Evolutionary conservation across 345 rosid genomes (phyloP), one percentile per base, ranked within the genome.

Genomic region (Eucalyptus pauciflora): DNA sequence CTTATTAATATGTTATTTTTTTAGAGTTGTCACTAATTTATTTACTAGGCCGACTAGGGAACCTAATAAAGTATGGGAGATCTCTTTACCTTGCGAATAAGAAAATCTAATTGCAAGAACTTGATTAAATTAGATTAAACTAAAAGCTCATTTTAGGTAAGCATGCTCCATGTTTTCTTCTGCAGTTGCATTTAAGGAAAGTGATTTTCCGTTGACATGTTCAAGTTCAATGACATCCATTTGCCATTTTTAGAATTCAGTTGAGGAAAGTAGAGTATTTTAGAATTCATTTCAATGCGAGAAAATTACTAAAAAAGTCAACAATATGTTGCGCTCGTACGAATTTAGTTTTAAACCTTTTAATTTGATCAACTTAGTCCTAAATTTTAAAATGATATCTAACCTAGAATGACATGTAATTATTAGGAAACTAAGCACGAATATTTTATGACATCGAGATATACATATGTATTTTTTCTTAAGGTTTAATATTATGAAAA

Each of bases 281-380:
- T 18, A 71, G 25, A 69, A 33, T 33, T 71, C 81, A 71, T 33
- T 9, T 20, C 25, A 11, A 37, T 18, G 7, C 13, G 6, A 10
- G 81, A 33, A 37, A 71, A 71, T 33, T 33, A 9, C 25, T 52
- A 52, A 56, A 24, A 10, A 24, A 56, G 27, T 56, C 62, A 8
- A 22, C 5, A 76, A 20, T 22, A 0, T 37, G 20, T 37, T 71
- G 7, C 10, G 1, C 2, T 41, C 2, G 5, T 33, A 3, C 11
- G 2, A n/a, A 67, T 31, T 15, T 31, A 67, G 5, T 17, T 10
- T 1, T 37, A 76, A 10, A 37, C 0, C 0, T 37, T 71, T 76
- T 20, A 18, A 37, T 33, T 17, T 71, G 13, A 4, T 3, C 2
- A 18, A 71, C 33, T 71, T 17, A 9, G 2, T 71, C 13, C 7